A percentile compares a stretch with the other conserved stretches of the same genome.
These are phyloP conservation scores for Elsinoe fawcettii DNA, from an alignment of 2,329 filamentous ascomycete species.

Conservation along the genomic window DNA sequence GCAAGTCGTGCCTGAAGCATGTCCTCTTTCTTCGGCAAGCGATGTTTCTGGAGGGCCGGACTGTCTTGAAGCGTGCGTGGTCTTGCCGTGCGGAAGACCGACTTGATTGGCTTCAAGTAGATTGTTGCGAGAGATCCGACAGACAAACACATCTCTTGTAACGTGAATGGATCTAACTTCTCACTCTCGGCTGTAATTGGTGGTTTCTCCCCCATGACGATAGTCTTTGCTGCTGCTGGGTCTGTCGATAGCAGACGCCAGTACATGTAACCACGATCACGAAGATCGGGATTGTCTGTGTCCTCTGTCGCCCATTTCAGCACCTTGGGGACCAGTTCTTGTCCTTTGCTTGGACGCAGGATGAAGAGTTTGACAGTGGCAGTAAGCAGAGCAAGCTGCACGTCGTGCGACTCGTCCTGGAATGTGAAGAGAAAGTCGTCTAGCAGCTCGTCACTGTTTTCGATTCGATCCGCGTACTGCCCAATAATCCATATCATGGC, in stretches of 20 bases:
- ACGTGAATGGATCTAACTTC: constrained; percentile 78
- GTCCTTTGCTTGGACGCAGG: constrained; percentile 87
- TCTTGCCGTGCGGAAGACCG: constrained; percentile 85
- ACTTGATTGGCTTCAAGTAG: constrained; percentile 95
- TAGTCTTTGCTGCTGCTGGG: constrained; percentile 71
- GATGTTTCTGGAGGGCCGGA: constrained; percentile 73
- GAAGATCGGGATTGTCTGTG: constrained; percentile 95
- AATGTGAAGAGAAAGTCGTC: constrained; percentile 95
- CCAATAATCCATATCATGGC: constrained; percentile 99
- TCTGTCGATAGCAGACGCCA: constrained; percentile 93
- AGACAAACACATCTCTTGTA: constrained; percentile 95
- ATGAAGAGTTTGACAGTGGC: constrained; percentile 98
- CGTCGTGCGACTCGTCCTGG: constrained; percentile 87
- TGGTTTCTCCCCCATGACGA: constrained; percentile 97
- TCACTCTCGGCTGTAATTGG: constrained; percentile 94
- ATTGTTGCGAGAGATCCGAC: constrained; percentile 94
- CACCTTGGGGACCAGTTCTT: constrained; percentile 86
- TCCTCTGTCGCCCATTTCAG: constrained; percentile 98
- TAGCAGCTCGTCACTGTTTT: constrained; percentile 87
- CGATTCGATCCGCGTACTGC: constrained; percentile 93
- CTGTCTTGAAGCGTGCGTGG: constrained; percentile 72
- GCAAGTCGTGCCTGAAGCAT: constrained; percentile 28
- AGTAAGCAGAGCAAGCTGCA: constrained; percentile 87
- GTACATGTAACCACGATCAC: constrained; percentile 98
- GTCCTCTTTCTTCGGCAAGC: constrained; percentile 51